Conservation (phyloP, 2,329 filamentous ascomycete genomes). For the Apiospora rasikravindrae region DNA sequence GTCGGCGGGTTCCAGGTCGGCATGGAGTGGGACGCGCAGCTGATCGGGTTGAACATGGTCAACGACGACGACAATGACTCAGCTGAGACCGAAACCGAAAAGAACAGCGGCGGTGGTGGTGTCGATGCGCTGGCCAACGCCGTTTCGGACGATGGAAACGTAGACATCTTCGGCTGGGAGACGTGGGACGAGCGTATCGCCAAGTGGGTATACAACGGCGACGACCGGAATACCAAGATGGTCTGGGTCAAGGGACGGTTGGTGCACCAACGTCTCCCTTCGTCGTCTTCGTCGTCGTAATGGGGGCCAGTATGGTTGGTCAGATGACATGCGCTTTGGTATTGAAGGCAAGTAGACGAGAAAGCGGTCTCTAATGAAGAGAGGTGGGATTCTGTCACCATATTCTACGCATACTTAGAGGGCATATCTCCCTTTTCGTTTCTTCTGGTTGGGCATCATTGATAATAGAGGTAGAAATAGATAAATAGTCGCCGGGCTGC, state of each 20-base stretch:
- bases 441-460: neutral
- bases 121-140: conserved; percentile 72
- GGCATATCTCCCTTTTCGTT: neutral
- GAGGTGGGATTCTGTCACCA: neutral
- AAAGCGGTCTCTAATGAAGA: neutral
- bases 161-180: conserved; percentile 93
- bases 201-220: conserved; percentile 94
- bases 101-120: conserved; percentile 77
- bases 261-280: conserved; percentile 62
- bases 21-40: conserved; percentile 90
- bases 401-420: neutral
- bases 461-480: conserved; percentile 3
- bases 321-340: neutral
- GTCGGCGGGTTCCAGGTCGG: conserved; percentile 86
- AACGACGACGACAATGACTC: conserved; percentile 43
- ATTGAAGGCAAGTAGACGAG: conserved; percentile 19
- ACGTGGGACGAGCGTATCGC: conserved; percentile 83
- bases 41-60: conserved; percentile 68
- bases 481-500: neutral
- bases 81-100: conserved; percentile 39
- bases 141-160: conserved; percentile 59
- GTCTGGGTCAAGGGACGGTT: conserved; percentile 89
- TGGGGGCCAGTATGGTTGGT: neutral
- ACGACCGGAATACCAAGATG: conserved; percentile 85
- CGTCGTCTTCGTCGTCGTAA: neutral